Evolutionary conservation across 306 rosid species (phyloP).

Genomic region (Cucurbita moschata): DNA sequence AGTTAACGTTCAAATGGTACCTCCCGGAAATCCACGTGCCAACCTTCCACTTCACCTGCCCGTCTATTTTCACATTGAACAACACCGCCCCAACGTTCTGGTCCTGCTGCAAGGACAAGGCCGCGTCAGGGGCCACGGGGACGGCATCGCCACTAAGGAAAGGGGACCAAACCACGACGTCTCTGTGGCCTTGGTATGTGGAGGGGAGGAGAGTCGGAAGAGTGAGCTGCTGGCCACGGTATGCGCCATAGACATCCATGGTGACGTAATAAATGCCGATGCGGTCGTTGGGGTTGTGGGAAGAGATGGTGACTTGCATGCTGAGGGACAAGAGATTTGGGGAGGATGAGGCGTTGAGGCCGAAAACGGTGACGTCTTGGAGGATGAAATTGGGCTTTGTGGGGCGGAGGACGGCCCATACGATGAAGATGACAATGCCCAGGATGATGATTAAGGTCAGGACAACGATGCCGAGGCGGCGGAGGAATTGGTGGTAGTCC

Average conservation of each 20-base stretch:
- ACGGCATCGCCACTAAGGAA: constrained; percentile 26
- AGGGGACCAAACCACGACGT: constrained; percentile 62
- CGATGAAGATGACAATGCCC: constrained; percentile 24
- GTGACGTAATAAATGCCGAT: constrained; percentile 43
- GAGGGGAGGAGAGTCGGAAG: constrained; percentile 25
- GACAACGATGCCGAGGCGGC: constrained; percentile 5
- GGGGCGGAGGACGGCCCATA: constrained; percentile 48
- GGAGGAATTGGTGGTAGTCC: constrained; percentile 10
- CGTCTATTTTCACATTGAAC: constrained; percentile 36
- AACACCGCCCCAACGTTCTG: constrained; percentile 22
- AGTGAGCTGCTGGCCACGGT: constrained; percentile 52
- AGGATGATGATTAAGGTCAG: constrained; percentile 8
- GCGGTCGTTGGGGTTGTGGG: constrained; percentile 44
- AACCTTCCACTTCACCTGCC: constrained; percentile 63
- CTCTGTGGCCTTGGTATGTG: constrained; percentile 54
- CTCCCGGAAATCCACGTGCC: constrained; percentile 55
- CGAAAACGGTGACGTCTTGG: constrained; percentile 54
- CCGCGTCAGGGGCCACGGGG: constrained; percentile 38
- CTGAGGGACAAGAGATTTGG: constrained; percentile 23
- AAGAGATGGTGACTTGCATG: constrained; percentile 41
- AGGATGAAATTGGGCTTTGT: constrained; percentile 43
- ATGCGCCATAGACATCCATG: constrained; percentile 30
- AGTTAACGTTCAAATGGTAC: constrained; percentile 40
- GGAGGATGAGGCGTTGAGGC: constrained; percentile 31
- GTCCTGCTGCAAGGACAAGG: constrained; percentile 30